Base-by-base conservation (phyloP, 2,329 filamentous ascomycete genomes). In the Trichoderma atroviride region DNA sequence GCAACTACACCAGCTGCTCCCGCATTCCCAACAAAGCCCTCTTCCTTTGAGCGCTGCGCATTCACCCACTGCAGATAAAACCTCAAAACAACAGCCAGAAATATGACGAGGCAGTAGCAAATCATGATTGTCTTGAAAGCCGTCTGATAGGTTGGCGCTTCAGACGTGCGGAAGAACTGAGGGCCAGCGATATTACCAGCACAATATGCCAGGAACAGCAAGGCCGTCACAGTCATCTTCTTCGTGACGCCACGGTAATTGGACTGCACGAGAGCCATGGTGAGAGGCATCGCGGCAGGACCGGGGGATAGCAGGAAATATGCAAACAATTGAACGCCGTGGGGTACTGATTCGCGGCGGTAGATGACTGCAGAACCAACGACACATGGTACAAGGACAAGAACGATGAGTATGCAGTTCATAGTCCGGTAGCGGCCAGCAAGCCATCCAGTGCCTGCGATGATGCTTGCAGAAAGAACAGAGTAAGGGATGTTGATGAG, bases 401-500 rank as follows among this genome's bases (percentile, higher is more conserved):
- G 76, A 5, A 83, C 77, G 66, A 89, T 82, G 13, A 89, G 78
- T 19, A 87, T 72, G 70, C 85, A 87, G 74, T 86, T 84, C 57
- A 83, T 72, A 0, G 83, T 84, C 53, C 84, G 83, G 73, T 82
- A 87, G 14, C 81, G 81, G 6, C 86, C 85, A 0, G 86, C 83
- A 1, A 86, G 75, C 76, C 81, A 86, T 14, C 86, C 85, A 0
- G 81, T 82, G 2, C 82, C 82, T 2, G 82, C 76, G 69, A 88
- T 87, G 40, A 82, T 76, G 7, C 75, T 75, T 1, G 85, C 81
- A 1, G 83, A 80, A 58, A 89, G 80, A 16, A 87, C 71, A 0
- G 86, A 88, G 71, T 88, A 87, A 2, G 87, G 87, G 66, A 89
- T 87, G 72, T 87, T 87, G 75, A 89, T 82, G 37, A 88, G 82